phyloP scores from a whole-genome alignment of 2,329 filamentous ascomycete species.

The Fusarium buharicum region DNA sequence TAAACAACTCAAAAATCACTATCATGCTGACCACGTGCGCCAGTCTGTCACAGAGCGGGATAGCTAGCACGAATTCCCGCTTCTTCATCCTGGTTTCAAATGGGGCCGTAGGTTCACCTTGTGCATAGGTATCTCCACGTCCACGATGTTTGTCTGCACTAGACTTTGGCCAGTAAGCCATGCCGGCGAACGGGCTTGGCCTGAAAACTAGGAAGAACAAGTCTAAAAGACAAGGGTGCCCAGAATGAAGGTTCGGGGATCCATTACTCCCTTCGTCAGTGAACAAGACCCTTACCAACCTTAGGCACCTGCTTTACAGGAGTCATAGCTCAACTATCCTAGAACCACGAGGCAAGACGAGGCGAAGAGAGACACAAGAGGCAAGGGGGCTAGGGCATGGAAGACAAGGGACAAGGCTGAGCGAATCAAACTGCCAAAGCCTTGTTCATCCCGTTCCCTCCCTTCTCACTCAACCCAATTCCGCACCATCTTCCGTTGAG shows the following conservation, averaged over 20 bases:
- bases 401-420: conserved; percentile 41
- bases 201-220: conserved; percentile 26
- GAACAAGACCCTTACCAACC: conserved; percentile 27
- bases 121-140: conserved; percentile 23
- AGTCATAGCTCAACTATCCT: conserved; percentile 36
- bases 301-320: conserved; percentile 23
- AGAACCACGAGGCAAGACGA: conserved; percentile 43
- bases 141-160: conserved; percentile 36
- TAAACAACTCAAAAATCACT: conserved; percentile 16
- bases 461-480: conserved; percentile 33
- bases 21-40: conserved; percentile 27
- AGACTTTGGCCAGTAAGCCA: conserved; percentile 36
- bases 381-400: conserved; percentile 28
- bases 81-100: conserved; percentile 14
- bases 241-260: conserved; percentile 21
- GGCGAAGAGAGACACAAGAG: conserved; percentile 33
- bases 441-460: conserved; percentile 31
- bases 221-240: conserved; percentile 26
- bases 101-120: conserved; percentile 20
- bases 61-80: conserved; percentile 14
- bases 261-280: conserved; percentile 27
- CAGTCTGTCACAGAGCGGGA: conserved; percentile 26
- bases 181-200: conserved; percentile 32
- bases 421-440: conserved; percentile 38
- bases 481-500: conserved; percentile 31